Conservation (phyloP, 2,329 filamentous ascomycete species). For the Fusarium sp. region DNA sequence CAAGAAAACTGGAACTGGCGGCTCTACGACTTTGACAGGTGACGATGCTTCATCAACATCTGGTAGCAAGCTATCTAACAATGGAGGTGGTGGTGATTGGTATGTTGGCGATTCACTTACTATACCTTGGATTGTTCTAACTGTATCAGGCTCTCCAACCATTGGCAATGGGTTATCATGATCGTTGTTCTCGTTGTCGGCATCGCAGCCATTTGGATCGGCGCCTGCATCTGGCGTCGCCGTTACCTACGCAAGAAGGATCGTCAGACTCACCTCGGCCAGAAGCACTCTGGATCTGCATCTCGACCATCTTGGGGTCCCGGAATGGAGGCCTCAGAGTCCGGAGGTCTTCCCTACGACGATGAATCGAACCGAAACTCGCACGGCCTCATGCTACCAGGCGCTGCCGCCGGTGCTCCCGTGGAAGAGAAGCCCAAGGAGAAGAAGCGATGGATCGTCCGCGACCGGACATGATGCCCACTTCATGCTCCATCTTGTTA, state of each 20-base stretch:
- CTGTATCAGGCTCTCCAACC: conserved; percentile 68
- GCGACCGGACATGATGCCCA: conserved; percentile 53
- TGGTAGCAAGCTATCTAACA: conserved; percentile 8
- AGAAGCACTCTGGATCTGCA: conserved; percentile 54
- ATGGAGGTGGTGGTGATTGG: conserved; percentile 56
- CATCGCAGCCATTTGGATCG: conserved; percentile 73
- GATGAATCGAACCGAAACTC: conserved; percentile 44
- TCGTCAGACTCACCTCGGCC: conserved; percentile 53
- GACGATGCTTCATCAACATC: conserved; percentile 9
- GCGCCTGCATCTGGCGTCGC: conserved; percentile 76
- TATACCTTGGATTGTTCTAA: not conserved
- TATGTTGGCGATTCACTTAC: conserved; percentile 46
- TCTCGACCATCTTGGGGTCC: conserved; percentile 51
- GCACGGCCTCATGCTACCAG: conserved; percentile 38
- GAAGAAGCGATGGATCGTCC: conserved; percentile 61
- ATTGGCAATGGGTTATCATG: conserved; percentile 86
- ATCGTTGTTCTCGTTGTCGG: conserved; percentile 77
- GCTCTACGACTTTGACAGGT: conserved; percentile 29
- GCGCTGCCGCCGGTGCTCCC: conserved; percentile 22
- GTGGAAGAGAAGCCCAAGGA: conserved; percentile 48
- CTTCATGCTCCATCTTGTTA: not conserved
- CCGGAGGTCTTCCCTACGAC: conserved; percentile 45
- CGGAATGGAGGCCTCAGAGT: conserved; percentile 38
- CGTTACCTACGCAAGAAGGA: conserved; percentile 78
- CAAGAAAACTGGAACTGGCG: conserved; percentile 1